Percentiles rank a stretch among this genome's conserved stretches.
phyloP scores from a whole-genome alignment of 2,329 filamentous ascomycete species.

The Scedosporium minutisporum region DNA sequence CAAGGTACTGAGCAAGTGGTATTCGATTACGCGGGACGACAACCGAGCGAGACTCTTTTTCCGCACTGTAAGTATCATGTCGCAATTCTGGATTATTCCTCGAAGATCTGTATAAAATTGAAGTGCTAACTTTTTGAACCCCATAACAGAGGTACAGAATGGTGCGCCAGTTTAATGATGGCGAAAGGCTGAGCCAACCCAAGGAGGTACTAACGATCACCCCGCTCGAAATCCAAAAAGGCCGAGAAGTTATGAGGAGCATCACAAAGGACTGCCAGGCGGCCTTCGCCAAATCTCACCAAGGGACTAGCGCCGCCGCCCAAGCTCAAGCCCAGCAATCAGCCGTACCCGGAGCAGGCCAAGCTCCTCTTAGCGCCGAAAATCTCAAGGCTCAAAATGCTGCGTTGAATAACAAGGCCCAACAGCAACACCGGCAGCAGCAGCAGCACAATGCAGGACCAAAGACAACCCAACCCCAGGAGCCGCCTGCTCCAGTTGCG shows the following conservation, averaged over 20 bases:
- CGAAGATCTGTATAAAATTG: constrained; percentile 20
- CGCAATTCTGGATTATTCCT: not conserved
- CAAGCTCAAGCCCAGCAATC: constrained; percentile 10
- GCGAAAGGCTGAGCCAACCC: constrained; percentile 32
- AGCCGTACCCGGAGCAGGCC: constrained; percentile 18
- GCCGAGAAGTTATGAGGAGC: constrained; percentile 35
- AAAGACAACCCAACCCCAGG: constrained; percentile 10
- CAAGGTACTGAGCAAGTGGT: constrained; percentile 37
- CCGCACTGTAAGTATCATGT: constrained; percentile 33
- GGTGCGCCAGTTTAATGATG: constrained; percentile 42
- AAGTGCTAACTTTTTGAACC: not conserved
- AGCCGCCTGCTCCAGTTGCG: not conserved
- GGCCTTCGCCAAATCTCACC: constrained; percentile 14
- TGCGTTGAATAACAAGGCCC: constrained; percentile 15
- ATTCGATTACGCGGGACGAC: constrained; percentile 37
- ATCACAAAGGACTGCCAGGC: constrained; percentile 37
- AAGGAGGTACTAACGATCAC: constrained; percentile 43
- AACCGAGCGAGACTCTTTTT: constrained; percentile 41
- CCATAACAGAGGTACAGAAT: constrained; percentile 39
- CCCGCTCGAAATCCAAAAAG: constrained; percentile 40
- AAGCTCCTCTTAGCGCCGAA: constrained; percentile 14
- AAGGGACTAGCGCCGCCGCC: not conserved
- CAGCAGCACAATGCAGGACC: constrained; percentile 14
- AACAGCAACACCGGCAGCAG: constrained; percentile 19
- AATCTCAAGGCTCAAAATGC: constrained; percentile 4